Base-by-base conservation (phyloP, 225 moss, liverwort and hornwort species). In the Pseudoscleropodium purum region DNA sequence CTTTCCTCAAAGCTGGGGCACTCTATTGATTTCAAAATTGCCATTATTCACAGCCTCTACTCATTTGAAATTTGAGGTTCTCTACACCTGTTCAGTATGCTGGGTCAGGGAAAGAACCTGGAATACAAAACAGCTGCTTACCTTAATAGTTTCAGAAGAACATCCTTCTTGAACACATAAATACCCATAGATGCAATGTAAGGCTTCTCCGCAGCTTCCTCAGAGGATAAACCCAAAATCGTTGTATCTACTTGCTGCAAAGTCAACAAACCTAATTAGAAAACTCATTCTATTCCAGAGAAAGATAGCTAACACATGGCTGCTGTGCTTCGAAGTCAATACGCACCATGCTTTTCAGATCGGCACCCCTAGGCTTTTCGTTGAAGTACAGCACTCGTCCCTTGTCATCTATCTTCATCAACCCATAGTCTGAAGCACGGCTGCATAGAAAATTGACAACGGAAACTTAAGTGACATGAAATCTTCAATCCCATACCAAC, bases 181-280 rank as follows among this genome's bases (percentile, higher is more conserved):
- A 98, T 97, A 27, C 98, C 97, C 98, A 98, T 98, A 23, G 98
- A 98, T 21, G 98, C 98, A 88, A 98, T 98, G 84, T 96, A 98
- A 24, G 98, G 98, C 88, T 94, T 95, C 89, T 88, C 45, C 89
- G 91, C 81, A 36, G 97, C 95, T 79, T 96, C 96, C 45, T 96
- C 95, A 9, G 90, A 72, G 14, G 98, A 94, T n/a, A 98, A 90
- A 26, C 98, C 98, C 90, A 98, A 89, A 23, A 97, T 80, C 34
- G 94, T 94, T 12, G 98, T 98, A 62, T 98, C 98, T 37, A 98
- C 97, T 98, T 98, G 95, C 98, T 98, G 96, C 66, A 87, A 66
- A 45, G 31, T 37, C 79, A 88, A 29, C 24, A 78, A 89, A 57
- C 59, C 45, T 56, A 65, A 39, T 89, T 56, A 90, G 62, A 62